A percentile compares a stretch with the other conserved stretches of the same genome.
These are phyloP conservation scores for Aureobasidium sp. DNA, from an alignment of 2,329 filamentous ascomycete species.

Conservation along the genomic window DNA sequence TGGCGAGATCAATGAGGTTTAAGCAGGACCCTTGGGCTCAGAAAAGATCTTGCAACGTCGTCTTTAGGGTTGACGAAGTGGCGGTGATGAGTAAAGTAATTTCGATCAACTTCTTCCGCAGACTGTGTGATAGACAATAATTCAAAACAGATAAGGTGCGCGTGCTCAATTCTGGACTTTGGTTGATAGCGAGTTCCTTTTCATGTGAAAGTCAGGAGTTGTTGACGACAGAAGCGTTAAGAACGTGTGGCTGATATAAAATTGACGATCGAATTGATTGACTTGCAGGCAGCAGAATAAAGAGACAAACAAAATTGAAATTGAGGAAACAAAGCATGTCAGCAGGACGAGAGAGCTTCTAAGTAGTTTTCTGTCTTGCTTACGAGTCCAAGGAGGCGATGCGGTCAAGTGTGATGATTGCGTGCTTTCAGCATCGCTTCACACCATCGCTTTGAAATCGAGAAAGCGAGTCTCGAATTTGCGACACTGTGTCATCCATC, in stretches of 20 bases:
- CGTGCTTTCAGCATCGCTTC: not conserved
- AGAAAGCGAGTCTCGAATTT: not conserved
- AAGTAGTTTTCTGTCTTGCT: not conserved
- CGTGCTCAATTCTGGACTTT: not conserved
- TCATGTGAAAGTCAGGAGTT: constrained; percentile 8
- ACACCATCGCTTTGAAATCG: constrained; percentile 10
- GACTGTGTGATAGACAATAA: not conserved
- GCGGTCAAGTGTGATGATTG: not conserved
- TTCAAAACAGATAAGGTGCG: constrained; percentile 4
- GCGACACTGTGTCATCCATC: not conserved
- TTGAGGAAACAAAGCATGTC: not conserved
- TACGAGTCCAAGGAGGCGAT: not conserved
- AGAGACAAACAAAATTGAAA: not conserved
- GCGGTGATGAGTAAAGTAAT: not conserved
- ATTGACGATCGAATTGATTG: not conserved
- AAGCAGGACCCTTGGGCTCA: not conserved
- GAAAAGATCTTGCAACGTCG: not conserved
- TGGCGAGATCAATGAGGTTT: not conserved
- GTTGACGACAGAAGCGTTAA: not conserved
- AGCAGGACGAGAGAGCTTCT: not conserved
- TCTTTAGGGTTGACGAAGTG: not conserved
- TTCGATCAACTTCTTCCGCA: not conserved
- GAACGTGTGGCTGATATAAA: not conserved
- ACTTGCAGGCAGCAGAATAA: constrained; percentile 6
- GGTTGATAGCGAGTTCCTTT: not conserved